Conservation (phyloP, 2,329 filamentous ascomycete genomes). For the Nothomitra cinnamomea region DNA sequence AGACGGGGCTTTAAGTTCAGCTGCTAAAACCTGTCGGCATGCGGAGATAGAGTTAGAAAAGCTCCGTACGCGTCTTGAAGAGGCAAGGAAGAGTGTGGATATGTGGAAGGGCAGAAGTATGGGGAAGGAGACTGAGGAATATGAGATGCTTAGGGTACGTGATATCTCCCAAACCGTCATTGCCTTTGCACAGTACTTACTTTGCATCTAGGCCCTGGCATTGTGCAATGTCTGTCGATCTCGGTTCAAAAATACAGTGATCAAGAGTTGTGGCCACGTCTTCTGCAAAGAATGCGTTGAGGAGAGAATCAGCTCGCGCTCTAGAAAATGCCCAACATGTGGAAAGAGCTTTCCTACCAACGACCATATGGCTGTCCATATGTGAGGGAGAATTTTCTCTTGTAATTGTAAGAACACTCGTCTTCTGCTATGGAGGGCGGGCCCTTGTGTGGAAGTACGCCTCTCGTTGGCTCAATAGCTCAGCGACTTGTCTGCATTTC, state of each 20-base stretch:
- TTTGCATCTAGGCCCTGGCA: conserved; percentile 42
- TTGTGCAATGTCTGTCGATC: conserved; percentile 85
- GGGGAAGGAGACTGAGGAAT: conserved; percentile 65
- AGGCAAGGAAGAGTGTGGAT: conserved; percentile 68
- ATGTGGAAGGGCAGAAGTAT: conserved; percentile 69
- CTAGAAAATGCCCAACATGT: conserved; percentile 91
- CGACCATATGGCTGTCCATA: conserved; percentile 57
- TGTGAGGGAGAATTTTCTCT: conserved; percentile 2
- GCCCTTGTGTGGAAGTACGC: neutral
- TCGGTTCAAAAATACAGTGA: conserved; percentile 83
- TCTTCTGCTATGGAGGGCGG: neutral
- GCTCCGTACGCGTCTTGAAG: conserved; percentile 58
- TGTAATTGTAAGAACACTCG: neutral
- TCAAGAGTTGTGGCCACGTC: conserved; percentile 88
- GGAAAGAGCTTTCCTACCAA: conserved; percentile 79
- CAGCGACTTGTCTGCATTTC: neutral
- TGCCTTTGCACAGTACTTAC: conserved; percentile 20
- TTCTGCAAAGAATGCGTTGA: conserved; percentile 88
- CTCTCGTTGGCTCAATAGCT: neutral
- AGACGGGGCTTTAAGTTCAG: conserved; percentile 49
- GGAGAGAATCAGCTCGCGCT: conserved; percentile 72
- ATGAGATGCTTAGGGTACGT: conserved; percentile 74
- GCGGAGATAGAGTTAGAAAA: conserved; percentile 60
- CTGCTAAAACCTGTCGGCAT: conserved; percentile 42
- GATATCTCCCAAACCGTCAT: neutral